A percentile compares a stretch with the other conserved stretches of the same genome.
phyloP scores from a whole-genome alignment of 257 asterid species.

The Leptodermis oblonga region DNA sequence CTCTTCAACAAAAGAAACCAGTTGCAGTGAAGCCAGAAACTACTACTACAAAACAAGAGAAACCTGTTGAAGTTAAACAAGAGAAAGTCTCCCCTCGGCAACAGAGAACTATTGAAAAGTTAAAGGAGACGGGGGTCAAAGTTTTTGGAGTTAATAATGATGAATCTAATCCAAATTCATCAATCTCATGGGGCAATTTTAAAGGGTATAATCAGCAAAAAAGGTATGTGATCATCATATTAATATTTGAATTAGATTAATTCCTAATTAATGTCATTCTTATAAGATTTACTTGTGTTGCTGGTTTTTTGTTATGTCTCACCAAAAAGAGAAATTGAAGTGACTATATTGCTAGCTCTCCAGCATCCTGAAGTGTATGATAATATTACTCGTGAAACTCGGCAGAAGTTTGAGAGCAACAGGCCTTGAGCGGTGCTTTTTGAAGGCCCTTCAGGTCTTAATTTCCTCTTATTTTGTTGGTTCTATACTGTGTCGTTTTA shows the following conservation, averaged over 20 bases:
- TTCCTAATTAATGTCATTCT: background rate
- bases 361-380: slow-evolving; percentile 94
- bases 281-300: background rate
- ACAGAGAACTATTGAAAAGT: slow-evolving; percentile 37
- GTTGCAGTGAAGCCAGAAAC: no score
- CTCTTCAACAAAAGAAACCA: no score
- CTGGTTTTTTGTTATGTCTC: background rate
- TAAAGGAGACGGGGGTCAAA: slow-evolving; percentile 85
- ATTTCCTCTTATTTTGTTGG: slow-evolving; percentile 16
- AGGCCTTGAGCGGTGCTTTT: slow-evolving; percentile 94
- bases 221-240: slow-evolving; percentile 35
- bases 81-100: no score
- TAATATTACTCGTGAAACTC: slow-evolving; percentile 90
- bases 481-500: background rate
- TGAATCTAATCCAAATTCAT: slow-evolving; percentile 36
- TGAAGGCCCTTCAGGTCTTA: slow-evolving; percentile 99
- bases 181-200: slow-evolving; percentile 86
- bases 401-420: slow-evolving; percentile 91
- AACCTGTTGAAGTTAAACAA: no score
- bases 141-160: slow-evolving; percentile 72
- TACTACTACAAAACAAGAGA: no score
- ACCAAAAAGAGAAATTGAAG: slow-evolving; percentile 76
- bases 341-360: slow-evolving; percentile 79
- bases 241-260: background rate
- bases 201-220: slow-evolving; percentile 89